Evolutionary conservation across 2,329 filamentous ascomycete species (phyloP).

Genomic region (Didymella exigua): DNA sequence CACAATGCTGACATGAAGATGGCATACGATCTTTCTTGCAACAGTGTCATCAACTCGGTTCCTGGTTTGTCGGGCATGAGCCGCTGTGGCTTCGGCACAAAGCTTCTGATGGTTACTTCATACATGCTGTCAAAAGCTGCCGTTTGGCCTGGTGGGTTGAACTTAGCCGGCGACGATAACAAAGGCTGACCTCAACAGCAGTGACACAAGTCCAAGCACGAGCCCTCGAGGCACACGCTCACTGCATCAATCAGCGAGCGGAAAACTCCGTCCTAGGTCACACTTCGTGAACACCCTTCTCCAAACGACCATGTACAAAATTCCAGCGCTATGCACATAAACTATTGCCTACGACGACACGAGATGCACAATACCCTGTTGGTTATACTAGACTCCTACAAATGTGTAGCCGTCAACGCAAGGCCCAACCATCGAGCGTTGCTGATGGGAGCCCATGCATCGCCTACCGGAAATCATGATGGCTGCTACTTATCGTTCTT

Average conservation of each 20-base stretch:
- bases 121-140: constrained; percentile 87
- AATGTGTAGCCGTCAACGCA: neutral
- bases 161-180: neutral
- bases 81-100: constrained; percentile 76
- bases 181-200: constrained; percentile 37
- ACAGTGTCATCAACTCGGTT: constrained; percentile 55
- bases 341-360: neutral
- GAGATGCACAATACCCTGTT: neutral
- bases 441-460: neutral
- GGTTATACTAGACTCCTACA: neutral
- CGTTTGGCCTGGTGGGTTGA: constrained; percentile 82
- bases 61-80: constrained; percentile 63
- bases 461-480: neutral
- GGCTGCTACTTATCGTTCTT: neutral
- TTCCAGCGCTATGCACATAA: neutral
- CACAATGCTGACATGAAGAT: constrained; percentile 80
- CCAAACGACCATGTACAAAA: neutral
- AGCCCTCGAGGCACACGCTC: constrained; percentile 67
- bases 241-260: constrained; percentile 66
- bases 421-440: neutral
- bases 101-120: constrained; percentile 81
- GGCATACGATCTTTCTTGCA: constrained; percentile 58
- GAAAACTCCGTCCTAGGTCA: constrained; percentile 51
- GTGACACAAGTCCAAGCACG: constrained; percentile 73
- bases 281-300: constrained; percentile 33